phyloP scores from a whole-genome alignment of 2,329 filamentous ascomycete genomes.

The Penicillium digitatum region DNA sequence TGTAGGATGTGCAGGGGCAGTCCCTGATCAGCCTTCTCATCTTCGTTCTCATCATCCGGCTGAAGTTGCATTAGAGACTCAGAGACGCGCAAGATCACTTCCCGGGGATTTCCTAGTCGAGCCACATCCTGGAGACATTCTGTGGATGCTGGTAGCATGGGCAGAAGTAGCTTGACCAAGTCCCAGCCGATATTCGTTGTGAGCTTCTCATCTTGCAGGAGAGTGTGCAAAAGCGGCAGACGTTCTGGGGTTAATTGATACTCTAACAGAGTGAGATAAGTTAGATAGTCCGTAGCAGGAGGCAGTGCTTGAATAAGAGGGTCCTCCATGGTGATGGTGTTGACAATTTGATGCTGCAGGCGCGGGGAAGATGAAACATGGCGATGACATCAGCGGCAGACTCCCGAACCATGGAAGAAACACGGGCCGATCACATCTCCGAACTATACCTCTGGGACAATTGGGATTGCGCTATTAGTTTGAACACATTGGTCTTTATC shows the following conservation, averaged over 20 bases:
- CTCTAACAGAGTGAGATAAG: constrained; percentile 63
- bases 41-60: constrained; percentile 39
- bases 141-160: constrained; percentile 55
- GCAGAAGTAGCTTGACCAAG: constrained; percentile 58
- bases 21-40: constrained; percentile 31
- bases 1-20: constrained; percentile 17
- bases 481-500: background rate
- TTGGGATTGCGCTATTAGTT: background rate
- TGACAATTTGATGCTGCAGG: constrained; percentile 2
- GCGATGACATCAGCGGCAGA: constrained; percentile 15
- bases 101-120: constrained; percentile 59
- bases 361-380: constrained; percentile 6
- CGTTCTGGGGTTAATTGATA: constrained; percentile 59
- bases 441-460: background rate
- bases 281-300: constrained; percentile 60
- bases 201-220: constrained; percentile 58
- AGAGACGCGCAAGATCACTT: constrained; percentile 61
- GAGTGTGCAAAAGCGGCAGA: constrained; percentile 54
- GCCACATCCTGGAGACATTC: constrained; percentile 61
- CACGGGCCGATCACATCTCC: constrained; percentile 5
- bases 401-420: constrained; percentile 4
- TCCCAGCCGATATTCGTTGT: constrained; percentile 65
- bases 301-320: constrained; percentile 58
- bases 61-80: constrained; percentile 58
- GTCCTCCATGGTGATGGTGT: constrained; percentile 32